These are phyloP conservation scores for Cystobasidium sp. DNA, from an alignment of 1,284 basidiomycete species.

Conservation along the genomic window DNA sequence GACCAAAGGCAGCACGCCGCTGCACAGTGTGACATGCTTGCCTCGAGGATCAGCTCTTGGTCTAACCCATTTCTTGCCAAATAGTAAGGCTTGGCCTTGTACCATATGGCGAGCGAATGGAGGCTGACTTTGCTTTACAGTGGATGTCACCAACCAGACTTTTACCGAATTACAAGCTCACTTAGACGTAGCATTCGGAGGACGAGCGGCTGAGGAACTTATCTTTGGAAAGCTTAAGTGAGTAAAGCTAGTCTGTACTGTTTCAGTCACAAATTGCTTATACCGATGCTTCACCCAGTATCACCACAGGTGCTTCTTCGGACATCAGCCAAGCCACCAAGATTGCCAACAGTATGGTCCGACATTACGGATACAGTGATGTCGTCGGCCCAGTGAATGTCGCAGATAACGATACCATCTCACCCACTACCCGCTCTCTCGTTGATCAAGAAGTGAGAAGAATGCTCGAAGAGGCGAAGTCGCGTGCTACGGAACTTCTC, in stretches of 20 bases:
- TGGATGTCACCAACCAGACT: slow-evolving; percentile 37
- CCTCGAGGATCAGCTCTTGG: slow-evolving; percentile 91
- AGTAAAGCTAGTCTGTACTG: background rate
- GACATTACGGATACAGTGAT: slow-evolving; percentile 77
- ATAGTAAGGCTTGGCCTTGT: slow-evolving; percentile 65
- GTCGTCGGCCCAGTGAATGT: slow-evolving; percentile 50
- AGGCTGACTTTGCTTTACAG: background rate
- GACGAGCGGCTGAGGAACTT: slow-evolving; percentile 89
- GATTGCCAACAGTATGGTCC: slow-evolving; percentile 85
- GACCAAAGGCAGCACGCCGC: slow-evolving; percentile 87
- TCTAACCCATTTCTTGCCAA: slow-evolving; percentile 82
- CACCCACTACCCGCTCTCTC: slow-evolving; percentile 49
- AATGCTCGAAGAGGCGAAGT: slow-evolving; percentile 74
- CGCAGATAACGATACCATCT: slow-evolving; percentile 46
- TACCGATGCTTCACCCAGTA: slow-evolving; percentile 26
- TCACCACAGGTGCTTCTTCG: slow-evolving; percentile 77
- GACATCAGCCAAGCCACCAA: slow-evolving; percentile 79
- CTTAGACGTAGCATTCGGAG: slow-evolving; percentile 90
- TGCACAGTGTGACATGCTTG: slow-evolving; percentile 95
- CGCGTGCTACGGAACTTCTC: slow-evolving; percentile 70
- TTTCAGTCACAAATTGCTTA: background rate
- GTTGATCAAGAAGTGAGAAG: slow-evolving; percentile 57
- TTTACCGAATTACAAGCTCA: slow-evolving; percentile 35
- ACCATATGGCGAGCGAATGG: slow-evolving; percentile 36
- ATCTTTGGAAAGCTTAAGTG: slow-evolving; percentile 81